Evolutionary conservation across 73 alveolate species (phyloP).

Genomic region (Stentor roeselii): DNA sequence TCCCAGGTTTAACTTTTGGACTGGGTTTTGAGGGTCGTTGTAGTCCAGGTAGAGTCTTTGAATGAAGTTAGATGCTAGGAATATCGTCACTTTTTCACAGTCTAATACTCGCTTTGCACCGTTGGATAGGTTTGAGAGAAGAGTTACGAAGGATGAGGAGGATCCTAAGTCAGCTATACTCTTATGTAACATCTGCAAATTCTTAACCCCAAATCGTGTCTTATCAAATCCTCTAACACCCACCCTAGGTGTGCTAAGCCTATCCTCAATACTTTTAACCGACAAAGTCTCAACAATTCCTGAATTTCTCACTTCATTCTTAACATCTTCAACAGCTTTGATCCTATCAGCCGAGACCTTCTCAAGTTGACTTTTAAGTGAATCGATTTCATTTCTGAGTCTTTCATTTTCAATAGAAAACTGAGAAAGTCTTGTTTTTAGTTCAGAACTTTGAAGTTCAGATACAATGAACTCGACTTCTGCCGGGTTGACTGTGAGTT

Average conservation of each 20-base stretch:
- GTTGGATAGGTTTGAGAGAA: background rate
- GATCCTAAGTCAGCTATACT: background rate
- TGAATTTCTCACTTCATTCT: background rate
- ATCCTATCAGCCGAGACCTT: background rate
- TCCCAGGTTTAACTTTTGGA: background rate
- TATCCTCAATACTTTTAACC: background rate
- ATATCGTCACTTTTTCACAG: background rate
- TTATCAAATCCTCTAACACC: background rate
- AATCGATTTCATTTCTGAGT: background rate
- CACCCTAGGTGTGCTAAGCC: background rate
- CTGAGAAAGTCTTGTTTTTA: background rate
- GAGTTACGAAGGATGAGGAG: background rate
- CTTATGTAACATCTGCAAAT: background rate
- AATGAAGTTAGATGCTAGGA: background rate
- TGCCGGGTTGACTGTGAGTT: background rate
- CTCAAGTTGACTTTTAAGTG: background rate
- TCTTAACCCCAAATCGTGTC: background rate
- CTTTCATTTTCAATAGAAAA: background rate
- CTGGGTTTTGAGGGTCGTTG: background rate
- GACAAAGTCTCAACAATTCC: background rate
- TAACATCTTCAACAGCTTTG: background rate
- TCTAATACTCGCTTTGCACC: background rate
- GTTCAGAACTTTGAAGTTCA: background rate
- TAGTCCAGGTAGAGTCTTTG: background rate
- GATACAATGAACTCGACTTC: constrained; percentile 3